These are phyloP conservation scores for Metschnikowia arizonensis DNA, from an alignment of 805 yeast species.

Conservation along the genomic window DNA sequence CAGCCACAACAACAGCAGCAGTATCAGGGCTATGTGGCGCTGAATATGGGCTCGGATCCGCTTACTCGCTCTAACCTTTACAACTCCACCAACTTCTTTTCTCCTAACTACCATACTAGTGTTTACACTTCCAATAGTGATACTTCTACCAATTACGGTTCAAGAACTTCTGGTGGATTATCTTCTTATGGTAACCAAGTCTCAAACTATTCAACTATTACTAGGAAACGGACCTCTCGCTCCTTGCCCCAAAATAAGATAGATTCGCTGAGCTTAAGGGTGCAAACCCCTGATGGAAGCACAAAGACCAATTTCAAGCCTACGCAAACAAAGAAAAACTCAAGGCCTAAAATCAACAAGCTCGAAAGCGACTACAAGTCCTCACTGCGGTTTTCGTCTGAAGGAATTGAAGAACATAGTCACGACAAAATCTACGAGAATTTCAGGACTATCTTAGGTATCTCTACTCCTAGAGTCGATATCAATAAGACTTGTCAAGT, in stretches of 20 bases:
- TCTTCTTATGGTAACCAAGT: background rate
- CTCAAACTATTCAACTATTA: background rate
- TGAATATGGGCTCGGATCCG: background rate
- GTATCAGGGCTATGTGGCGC: conserved; percentile 1
- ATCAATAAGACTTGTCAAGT: conserved; percentile 11
- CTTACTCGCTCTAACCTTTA: background rate
- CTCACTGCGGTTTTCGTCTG: conserved; percentile 2
- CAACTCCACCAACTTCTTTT: background rate
- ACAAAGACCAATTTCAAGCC: conserved; percentile 28
- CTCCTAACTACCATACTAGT: background rate
- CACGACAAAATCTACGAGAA: conserved; percentile 23
- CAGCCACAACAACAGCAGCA: too few species aligned
- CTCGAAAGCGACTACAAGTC: conserved; percentile 18
- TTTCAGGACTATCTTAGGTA: conserved; percentile 23
- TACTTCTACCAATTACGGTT: background rate
- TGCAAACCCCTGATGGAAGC: background rate
- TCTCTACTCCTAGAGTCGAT: conserved; percentile 14
- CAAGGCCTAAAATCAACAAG: conserved; percentile 36
- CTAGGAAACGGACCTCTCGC: background rate
- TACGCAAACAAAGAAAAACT: conserved; percentile 33
- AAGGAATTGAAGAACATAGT: conserved; percentile 21
- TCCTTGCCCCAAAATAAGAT: background rate
- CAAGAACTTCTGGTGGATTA: background rate
- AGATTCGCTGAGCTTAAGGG: background rate
- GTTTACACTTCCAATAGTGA: background rate